phyloP scores from a whole-genome alignment of 2,329 filamentous ascomycete genomes.

The Dothistroma pini region DNA sequence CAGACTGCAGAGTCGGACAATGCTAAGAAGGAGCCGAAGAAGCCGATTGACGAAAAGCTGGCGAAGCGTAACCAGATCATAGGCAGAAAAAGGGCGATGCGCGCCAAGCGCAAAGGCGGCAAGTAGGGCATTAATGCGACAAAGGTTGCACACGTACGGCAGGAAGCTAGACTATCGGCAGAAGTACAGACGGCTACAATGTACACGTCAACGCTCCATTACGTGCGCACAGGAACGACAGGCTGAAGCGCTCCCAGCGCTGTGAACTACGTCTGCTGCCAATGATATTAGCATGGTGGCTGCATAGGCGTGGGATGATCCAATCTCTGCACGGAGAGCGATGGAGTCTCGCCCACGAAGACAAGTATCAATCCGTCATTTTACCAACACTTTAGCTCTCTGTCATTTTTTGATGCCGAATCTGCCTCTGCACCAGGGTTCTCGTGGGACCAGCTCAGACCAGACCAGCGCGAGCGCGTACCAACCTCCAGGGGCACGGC shows the following conservation, averaged over 20 bases:
- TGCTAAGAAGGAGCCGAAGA: slow-evolving; percentile 33
- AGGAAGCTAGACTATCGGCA: slow-evolving; percentile 8
- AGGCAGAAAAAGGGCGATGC: slow-evolving; percentile 74
- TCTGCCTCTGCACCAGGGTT: not conserved
- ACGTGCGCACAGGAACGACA: slow-evolving; percentile 7
- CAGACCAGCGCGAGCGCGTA: slow-evolving; percentile 1
- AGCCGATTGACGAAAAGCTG: slow-evolving; percentile 49
- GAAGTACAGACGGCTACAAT: slow-evolving; percentile 9
- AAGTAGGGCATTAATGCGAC: slow-evolving; percentile 18
- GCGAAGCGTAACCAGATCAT: slow-evolving; percentile 73
- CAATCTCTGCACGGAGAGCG: not conserved
- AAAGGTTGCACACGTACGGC: slow-evolving; percentile 15
- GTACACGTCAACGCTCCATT: slow-evolving; percentile 17
- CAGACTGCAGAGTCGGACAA: slow-evolving; percentile 20
- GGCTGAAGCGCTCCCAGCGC: not conserved
- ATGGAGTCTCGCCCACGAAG: not conserved
- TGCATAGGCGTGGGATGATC: not conserved
- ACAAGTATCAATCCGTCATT: not conserved
- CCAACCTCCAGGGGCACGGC: not conserved
- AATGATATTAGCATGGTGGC: not conserved
- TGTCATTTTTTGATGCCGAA: not conserved
- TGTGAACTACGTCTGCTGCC: not conserved
- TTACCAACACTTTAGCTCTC: not conserved
- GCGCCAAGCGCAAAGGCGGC: slow-evolving; percentile 38
- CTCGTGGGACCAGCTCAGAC: not conserved